Conservation (phyloP, 2,329 filamentous ascomycete species). For the Microsporum canis region DNA sequence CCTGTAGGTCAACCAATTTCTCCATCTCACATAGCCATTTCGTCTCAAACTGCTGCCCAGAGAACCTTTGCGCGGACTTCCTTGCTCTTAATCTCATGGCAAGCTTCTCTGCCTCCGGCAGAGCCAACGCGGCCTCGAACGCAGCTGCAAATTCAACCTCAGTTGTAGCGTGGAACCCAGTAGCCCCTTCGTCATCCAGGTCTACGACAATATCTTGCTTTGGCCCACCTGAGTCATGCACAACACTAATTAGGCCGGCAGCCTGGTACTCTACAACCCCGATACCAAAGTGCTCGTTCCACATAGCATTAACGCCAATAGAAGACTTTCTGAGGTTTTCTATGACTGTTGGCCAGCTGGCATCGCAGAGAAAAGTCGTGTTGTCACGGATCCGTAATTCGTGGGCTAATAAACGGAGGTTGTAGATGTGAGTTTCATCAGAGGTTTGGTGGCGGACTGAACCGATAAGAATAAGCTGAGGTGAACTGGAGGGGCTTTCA, state of each 20-base stretch:
- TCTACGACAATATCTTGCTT: slow-evolving; percentile 85
- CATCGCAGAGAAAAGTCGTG: slow-evolving; percentile 82
- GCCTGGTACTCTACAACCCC: slow-evolving; percentile 97
- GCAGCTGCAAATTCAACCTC: slow-evolving; percentile 66
- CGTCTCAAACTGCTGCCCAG: slow-evolving; percentile 69
- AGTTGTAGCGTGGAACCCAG: slow-evolving; percentile 76
- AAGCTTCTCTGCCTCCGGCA: slow-evolving; percentile 49
- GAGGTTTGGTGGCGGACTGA: slow-evolving; percentile 64
- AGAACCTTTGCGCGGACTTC: slow-evolving; percentile 70
- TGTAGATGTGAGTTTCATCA: slow-evolving; percentile 57
- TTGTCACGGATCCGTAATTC: slow-evolving; percentile 73
- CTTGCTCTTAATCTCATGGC: slow-evolving; percentile 66
- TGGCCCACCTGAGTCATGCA: slow-evolving; percentile 85
- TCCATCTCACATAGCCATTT: slow-evolving; percentile 70
- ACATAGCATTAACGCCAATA: slow-evolving; percentile 95
- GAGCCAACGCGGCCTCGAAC: slow-evolving; percentile 66
- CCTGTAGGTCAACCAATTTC: slow-evolving; percentile 48
- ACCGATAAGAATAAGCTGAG: slow-evolving; percentile 71
- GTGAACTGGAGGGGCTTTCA: slow-evolving; percentile 26
- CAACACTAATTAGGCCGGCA: slow-evolving; percentile 81
- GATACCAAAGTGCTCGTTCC: slow-evolving; percentile 99
- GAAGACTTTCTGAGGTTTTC: slow-evolving; percentile 64
- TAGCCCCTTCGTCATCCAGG: slow-evolving; percentile 64
- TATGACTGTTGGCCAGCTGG: slow-evolving; percentile 76
- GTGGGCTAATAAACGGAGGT: slow-evolving; percentile 72